Conservation (phyloP, 345 rosid genomes). For the Mercurialis annua region DNA sequence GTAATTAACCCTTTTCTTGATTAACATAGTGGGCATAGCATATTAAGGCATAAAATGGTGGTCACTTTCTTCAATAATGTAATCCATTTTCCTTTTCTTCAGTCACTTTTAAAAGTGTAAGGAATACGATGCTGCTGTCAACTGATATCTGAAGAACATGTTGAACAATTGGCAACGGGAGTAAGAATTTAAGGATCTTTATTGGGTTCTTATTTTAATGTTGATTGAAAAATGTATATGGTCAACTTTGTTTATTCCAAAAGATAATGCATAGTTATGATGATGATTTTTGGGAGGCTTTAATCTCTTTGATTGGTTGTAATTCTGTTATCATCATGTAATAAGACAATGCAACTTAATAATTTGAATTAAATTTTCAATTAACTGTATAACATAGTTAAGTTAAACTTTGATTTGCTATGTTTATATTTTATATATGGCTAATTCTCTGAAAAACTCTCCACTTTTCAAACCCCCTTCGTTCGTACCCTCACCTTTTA, state of each 20-base stretch:
- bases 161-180: neutral
- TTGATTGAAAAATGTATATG: neutral
- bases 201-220: neutral
- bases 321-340: neutral
- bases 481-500: no score
- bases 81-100: neutral
- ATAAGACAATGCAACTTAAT: no score
- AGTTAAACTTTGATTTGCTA: no score
- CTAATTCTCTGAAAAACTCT: no score
- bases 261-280: neutral
- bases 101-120: conserved; percentile 18
- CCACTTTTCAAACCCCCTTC: no score
- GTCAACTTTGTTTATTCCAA: neutral
- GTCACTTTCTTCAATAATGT: neutral
- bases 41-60: no score
- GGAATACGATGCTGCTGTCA: neutral
- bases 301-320: neutral
- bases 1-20: no score
- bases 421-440: no score
- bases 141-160: neutral
- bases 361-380: no score
- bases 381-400: no score
- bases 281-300: neutral
- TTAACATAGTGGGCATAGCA: no score
- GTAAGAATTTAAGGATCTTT: neutral